Conservation (phyloP, 306 rosid species). For the Fragaria ananassa region DNA sequence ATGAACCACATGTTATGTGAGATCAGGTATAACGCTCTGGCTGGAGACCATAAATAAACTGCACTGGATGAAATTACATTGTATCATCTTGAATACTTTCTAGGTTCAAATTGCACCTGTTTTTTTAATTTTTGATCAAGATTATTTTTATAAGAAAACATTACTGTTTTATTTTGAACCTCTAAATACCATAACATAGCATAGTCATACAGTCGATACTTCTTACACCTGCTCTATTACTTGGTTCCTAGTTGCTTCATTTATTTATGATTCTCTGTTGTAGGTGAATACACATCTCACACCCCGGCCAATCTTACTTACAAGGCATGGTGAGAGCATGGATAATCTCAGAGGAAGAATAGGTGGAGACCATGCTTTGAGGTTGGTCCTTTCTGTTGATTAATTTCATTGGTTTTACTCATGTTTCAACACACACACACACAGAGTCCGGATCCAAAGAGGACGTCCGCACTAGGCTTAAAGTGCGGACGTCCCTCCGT, state of each 20-base stretch:
- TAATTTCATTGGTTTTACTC: constrained; percentile 9
- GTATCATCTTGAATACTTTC: no score
- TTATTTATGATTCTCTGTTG: constrained; percentile 11
- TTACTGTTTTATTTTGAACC: background rate
- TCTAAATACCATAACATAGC: background rate
- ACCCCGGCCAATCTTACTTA: constrained; percentile 95
- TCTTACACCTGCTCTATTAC: background rate
- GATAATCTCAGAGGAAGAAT: constrained; percentile 96
- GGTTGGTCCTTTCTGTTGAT: constrained; percentile 40
- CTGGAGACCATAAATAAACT: background rate
- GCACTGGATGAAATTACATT: background rate
- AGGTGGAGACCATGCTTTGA: constrained; percentile 84
- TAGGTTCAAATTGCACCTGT: background rate
- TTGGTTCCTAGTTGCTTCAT: background rate
- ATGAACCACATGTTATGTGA: background rate
- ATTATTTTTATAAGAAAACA: background rate
- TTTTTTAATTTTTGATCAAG: background rate
- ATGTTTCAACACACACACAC: background rate
- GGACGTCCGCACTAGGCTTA: no score
- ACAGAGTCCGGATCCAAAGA: no score
- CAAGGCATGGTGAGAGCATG: constrained; percentile 96
- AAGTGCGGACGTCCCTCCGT: no score
- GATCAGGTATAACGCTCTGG: background rate
- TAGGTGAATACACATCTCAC: constrained; percentile 98
- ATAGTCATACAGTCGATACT: background rate